Base-by-base conservation (phyloP, 116 monocot genomes). In the Trichopus zeylanicus region DNA sequence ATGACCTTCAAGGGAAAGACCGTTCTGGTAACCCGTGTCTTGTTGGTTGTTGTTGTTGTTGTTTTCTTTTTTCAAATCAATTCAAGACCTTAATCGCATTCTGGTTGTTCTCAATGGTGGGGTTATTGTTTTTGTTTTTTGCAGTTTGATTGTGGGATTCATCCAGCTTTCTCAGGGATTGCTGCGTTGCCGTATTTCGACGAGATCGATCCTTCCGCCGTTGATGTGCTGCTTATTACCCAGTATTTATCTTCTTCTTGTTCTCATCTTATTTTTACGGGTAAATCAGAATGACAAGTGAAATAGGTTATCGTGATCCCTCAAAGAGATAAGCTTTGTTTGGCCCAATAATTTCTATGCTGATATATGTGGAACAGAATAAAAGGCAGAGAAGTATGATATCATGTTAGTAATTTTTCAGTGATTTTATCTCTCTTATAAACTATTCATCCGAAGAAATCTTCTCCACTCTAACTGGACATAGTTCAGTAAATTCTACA, bases 141-240 rank as follows among this genome's bases (percentile, higher is more conserved):
- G 29, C 71, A 98, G 98, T 98, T 97, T 63, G 98, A 98, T 57
- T 98, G 98, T 55, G 98, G 98, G 23, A 66, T 98, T 46, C 98
- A 98, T 56, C 98, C 91, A 37, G 98, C 82, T 1, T 91, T 75
- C 66, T 91, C 87, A n/a, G 91, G 91, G 19, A 87, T 98, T 84
- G 77, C 91, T 6, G 98, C 98, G n/a, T 51, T 98, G 70, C 98
- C 91, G 2, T 98, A 98, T 60, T 98, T 98, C 46, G 98, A 91
- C n/a, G 98, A 98, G 67, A 98, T 98, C 12, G 98, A 98, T 59
- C 98, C 98, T 24, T 91, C 98, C 13, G 73, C 82, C 28, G 81
- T 94, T 22, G 94, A 94, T 60, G 89, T 94, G n/a, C 94, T 94
- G n/a, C 98, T 98, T 0, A 67, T 98, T 21, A 98, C 98, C 23